Evolutionary conservation across 768 basidiomycete genomes (phyloP).

Genomic region (Lactarius akahatsu): DNA sequence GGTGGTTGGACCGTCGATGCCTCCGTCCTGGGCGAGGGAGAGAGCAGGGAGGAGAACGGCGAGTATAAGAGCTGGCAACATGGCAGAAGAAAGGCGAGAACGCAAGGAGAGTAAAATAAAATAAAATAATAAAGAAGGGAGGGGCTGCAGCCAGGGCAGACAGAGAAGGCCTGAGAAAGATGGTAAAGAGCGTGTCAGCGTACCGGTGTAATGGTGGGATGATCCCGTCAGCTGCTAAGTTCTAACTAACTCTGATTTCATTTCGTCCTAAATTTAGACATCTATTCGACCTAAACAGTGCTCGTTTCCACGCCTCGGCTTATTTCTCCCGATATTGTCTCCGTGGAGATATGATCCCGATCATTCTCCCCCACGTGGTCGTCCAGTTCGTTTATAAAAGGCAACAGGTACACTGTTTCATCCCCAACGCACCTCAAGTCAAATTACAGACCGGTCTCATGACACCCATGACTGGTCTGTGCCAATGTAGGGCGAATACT

Average conservation of each 20-base stretch:
- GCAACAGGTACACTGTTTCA: not conserved
- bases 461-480: constrained; percentile 25
- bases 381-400: not conserved
- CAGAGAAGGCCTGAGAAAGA: not conserved
- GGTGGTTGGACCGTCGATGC: constrained; percentile 51
- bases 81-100: constrained; percentile 3
- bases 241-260: no score
- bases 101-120: not conserved
- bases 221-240: no score
- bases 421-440: constrained; percentile 30
- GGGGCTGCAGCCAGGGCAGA: not conserved
- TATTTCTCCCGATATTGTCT: not conserved
- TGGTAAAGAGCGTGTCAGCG: not conserved
- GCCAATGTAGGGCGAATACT: constrained; percentile 31
- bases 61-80: constrained; percentile 25
- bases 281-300: not conserved
- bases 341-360: not conserved
- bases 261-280: not conserved
- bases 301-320: not conserved
- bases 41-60: constrained; percentile 26
- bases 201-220: not conserved
- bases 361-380: not conserved
- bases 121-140: not conserved
- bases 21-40: constrained; percentile 47
- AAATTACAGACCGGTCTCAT: constrained; percentile 28